Conservation (phyloP, 768 basidiomycete species). For the Obba rivulosa region DNA sequence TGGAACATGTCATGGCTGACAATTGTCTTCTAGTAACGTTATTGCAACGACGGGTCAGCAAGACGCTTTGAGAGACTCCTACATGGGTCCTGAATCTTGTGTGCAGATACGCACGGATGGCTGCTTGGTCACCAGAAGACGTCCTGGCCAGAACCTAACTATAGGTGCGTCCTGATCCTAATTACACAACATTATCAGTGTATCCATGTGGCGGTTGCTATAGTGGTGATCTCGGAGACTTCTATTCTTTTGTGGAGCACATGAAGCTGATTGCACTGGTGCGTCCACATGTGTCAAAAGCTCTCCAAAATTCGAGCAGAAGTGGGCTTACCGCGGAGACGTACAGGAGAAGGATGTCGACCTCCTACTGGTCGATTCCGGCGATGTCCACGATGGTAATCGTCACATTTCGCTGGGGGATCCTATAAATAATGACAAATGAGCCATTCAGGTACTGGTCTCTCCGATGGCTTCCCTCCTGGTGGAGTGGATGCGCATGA, state of each 20-base stretch:
- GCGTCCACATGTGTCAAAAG: slow-evolving; percentile 2
- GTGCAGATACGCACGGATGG: slow-evolving; percentile 62
- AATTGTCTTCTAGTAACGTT: no score
- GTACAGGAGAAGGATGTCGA: slow-evolving; percentile 68
- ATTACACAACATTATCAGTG: not conserved
- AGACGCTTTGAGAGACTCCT: no score
- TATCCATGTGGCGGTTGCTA: not conserved
- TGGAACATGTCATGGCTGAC: no score
- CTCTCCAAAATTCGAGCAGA: not conserved
- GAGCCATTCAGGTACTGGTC: slow-evolving; percentile 52
- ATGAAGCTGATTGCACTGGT: slow-evolving; percentile 74
- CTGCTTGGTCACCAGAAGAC: slow-evolving; percentile 79
- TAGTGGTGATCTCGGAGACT: slow-evolving; percentile 71
- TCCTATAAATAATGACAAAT: not conserved
- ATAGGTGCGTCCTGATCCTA: slow-evolving; percentile 36
- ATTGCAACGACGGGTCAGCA: no score
- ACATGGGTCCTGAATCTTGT: no score
- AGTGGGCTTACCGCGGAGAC: not conserved
- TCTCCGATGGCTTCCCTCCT: slow-evolving; percentile 68
- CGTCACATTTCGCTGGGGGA: not conserved
- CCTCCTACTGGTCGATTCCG: slow-evolving; percentile 76
- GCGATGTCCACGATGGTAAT: slow-evolving; percentile 69
- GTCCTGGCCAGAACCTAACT: slow-evolving; percentile 71
- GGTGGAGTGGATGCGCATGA: slow-evolving; percentile 72
- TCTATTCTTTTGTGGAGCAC: slow-evolving; percentile 78